Conservation (phyloP, 495 filamentous ascomycete genomes). For the Penicillium manginii region DNA sequence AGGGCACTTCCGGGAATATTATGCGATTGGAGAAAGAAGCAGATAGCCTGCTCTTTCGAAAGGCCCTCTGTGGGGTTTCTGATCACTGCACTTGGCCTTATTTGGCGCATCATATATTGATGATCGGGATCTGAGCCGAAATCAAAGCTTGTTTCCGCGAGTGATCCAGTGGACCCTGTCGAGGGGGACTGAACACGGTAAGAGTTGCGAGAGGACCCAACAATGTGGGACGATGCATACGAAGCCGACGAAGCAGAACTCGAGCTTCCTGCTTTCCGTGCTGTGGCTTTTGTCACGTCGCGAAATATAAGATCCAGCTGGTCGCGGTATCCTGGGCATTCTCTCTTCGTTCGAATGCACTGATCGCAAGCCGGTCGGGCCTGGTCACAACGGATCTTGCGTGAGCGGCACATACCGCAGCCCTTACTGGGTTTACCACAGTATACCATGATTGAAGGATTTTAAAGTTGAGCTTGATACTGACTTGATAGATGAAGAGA, state of each 20-base stretch:
- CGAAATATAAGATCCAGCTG: conserved; percentile 15
- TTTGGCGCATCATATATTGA: background rate
- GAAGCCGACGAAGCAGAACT: background rate
- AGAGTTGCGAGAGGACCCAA: background rate
- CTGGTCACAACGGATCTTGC: conserved; percentile 29
- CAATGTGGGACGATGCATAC: background rate
- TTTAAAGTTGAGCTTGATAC: background rate
- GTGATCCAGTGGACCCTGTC: background rate
- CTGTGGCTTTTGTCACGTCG: conserved; percentile 23
- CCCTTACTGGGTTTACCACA: conserved; percentile 15
- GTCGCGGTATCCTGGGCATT: conserved; percentile 37
- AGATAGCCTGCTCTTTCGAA: conserved; percentile 6
- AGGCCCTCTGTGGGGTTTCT: background rate
- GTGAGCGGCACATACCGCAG: conserved; percentile 10
- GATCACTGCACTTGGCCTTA: background rate
- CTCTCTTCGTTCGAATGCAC: conserved; percentile 20
- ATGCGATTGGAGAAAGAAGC: conserved; percentile 12
- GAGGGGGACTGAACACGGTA: background rate
- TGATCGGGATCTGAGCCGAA: background rate
- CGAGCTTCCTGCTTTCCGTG: conserved; percentile 10
- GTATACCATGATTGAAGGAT: background rate
- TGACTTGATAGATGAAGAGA: background rate
- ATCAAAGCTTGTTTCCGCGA: background rate
- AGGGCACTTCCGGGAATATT: background rate
- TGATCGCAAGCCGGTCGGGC: conserved; percentile 28